These are phyloP conservation scores for Tulasnella calospora DNA, from an alignment of 768 basidiomycete genomes.

Conservation along the genomic window DNA sequence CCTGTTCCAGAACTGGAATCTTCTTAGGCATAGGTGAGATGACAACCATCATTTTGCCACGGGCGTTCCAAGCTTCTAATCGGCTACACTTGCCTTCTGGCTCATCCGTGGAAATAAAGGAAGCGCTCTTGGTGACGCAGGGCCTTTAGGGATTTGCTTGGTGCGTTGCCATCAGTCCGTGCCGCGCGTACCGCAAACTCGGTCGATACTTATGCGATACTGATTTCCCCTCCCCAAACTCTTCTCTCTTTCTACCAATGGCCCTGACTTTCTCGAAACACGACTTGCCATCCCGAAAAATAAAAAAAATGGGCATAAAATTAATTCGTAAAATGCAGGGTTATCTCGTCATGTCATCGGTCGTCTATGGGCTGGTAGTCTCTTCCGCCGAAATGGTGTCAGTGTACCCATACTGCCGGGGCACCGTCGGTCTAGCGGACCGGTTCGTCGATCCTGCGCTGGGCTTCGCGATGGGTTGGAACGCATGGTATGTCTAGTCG, in stretches of 20 bases:
- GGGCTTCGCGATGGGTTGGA: slow-evolving; percentile 24
- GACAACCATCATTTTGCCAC: too few species aligned
- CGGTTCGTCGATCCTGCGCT: slow-evolving; percentile 20
- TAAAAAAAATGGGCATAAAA: not conserved
- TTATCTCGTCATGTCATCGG: not conserved
- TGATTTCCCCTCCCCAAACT: too few species aligned
- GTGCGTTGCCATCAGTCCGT: not conserved
- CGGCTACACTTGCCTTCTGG: not conserved
- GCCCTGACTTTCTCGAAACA: too few species aligned
- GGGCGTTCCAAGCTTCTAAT: not conserved
- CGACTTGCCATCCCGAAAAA: too few species aligned
- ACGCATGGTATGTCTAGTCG: slow-evolving; percentile 13
- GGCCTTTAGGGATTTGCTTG: slow-evolving; percentile 16
- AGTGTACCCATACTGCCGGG: slow-evolving; percentile 14
- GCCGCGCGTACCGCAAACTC: not conserved
- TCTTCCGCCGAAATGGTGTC: slow-evolving; percentile 18
- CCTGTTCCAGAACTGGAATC: not conserved
- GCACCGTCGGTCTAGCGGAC: slow-evolving; percentile 12
- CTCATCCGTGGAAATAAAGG: not conserved
- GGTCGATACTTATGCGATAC: too few species aligned
- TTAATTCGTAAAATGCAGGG: not conserved
- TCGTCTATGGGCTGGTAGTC: slow-evolving; percentile 11
- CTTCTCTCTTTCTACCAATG: too few species aligned
- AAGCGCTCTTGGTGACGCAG: not conserved
- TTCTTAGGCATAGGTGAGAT: slow-evolving; percentile 5